Evolutionary conservation across 2,329 filamentous ascomycete species (phyloP).

Genomic region (Pezicula neosporulosa): DNA sequence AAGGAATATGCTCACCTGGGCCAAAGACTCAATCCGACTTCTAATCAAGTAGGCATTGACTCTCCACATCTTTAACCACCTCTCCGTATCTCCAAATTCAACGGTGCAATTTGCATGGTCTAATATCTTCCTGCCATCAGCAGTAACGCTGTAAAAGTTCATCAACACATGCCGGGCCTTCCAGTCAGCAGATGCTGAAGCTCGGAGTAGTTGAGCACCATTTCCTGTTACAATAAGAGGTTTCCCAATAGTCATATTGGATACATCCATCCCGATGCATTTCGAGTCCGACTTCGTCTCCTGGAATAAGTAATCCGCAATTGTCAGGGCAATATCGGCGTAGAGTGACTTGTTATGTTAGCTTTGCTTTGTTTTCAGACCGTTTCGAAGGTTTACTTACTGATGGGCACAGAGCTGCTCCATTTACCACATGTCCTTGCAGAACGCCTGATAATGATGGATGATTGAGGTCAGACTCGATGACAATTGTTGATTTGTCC

Average conservation of each 20-base stretch:
- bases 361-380: too few relatives aligned
- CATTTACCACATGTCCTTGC: slow-evolving; percentile 55
- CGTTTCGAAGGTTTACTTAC: too few relatives aligned
- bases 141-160: too few relatives aligned
- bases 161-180: slow-evolving; percentile 3
- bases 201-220: slow-evolving; percentile 3
- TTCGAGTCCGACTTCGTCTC: slow-evolving; percentile 52
- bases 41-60: too few relatives aligned
- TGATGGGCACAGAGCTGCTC: slow-evolving; percentile 48
- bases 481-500: slow-evolving; percentile 47
- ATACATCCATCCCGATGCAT: slow-evolving; percentile 59
- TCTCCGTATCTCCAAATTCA: too few relatives aligned
- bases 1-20: too few relatives aligned
- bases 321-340: slow-evolving; percentile 56
- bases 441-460: slow-evolving; percentile 50
- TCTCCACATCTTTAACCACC: too few relatives aligned
- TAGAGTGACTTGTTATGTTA: too few relatives aligned
- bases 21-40: too few relatives aligned
- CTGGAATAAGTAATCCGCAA: slow-evolving; percentile 63
- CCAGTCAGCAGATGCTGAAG: slow-evolving; percentile 9
- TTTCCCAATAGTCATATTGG: slow-evolving; percentile 65
- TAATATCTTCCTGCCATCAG: too few relatives aligned
- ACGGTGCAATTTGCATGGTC: too few relatives aligned
- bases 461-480: slow-evolving; percentile 49
- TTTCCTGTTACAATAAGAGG: slow-evolving; percentile 42